These are phyloP conservation scores for Silene noctiflora DNA, from an alignment of 179 eudicot species.

Conservation along the genomic window DNA sequence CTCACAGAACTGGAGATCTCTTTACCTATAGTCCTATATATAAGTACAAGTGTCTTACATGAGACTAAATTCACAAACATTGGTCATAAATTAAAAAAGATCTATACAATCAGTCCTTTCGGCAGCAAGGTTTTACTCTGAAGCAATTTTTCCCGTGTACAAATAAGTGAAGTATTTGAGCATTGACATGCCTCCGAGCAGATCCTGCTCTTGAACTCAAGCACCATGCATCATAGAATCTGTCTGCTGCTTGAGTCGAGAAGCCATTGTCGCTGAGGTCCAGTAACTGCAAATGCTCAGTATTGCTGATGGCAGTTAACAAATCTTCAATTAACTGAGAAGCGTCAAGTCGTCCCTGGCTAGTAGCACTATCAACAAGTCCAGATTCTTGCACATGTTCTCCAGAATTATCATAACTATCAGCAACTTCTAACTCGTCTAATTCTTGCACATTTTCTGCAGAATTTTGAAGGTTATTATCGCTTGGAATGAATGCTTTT, in stretches of 20 bases:
- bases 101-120: constrained; percentile 34
- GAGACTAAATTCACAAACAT: neutral
- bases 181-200: constrained; percentile 47
- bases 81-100: neutral
- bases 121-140: constrained; percentile 67
- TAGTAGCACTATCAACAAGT: constrained; percentile 32
- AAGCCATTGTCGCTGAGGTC: constrained; percentile 81
- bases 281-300: constrained; percentile 53
- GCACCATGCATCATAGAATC: constrained; percentile 64
- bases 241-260: constrained; percentile 40
- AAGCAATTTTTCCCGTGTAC: constrained; percentile 58
- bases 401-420: constrained; percentile 56
- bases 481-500: constrained; percentile 10
- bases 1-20: too few species aligned
- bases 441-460: constrained; percentile 12
- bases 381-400: constrained; percentile 25
- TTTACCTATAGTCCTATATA: too few species aligned
- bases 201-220: constrained; percentile 40
- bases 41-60: too few species aligned
- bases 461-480: constrained; percentile 18
- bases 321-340: constrained; percentile 39
- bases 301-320: constrained; percentile 45
- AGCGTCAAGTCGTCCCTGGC: constrained; percentile 28
- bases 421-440: constrained; percentile 60
- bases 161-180: constrained; percentile 51